Percentiles rank a stretch among this genome's conserved stretches.
These are phyloP conservation scores for Metschnikowia reukaufii DNA, from an alignment of 805 yeast species.

Conservation along the genomic window DNA sequence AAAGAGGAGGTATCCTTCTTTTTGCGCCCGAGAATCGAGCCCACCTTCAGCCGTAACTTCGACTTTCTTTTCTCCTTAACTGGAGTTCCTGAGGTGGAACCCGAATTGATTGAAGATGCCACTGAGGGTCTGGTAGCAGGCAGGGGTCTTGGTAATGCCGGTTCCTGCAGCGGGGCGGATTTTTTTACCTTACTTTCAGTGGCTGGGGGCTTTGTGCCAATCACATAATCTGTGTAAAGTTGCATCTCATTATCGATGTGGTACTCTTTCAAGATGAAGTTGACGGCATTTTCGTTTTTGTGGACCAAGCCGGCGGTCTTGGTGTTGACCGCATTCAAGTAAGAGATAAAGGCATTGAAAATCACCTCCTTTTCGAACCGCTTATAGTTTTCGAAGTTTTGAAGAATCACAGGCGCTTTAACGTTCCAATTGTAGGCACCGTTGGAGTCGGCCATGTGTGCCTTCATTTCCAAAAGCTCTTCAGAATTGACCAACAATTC, in stretches of 20 bases:
- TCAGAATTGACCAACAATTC: slow-evolving; percentile 52
- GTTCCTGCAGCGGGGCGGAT: not conserved
- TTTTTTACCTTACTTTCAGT: not conserved
- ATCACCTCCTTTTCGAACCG: slow-evolving; percentile 52
- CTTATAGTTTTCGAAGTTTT: slow-evolving; percentile 73
- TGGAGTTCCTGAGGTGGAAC: slow-evolving; percentile 17
- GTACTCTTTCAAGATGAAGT: slow-evolving; percentile 54
- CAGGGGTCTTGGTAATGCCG: slow-evolving; percentile 5
- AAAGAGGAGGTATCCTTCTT: slow-evolving; percentile 44
- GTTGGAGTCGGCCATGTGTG: slow-evolving; percentile 24
- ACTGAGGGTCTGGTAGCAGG: slow-evolving; percentile 8
- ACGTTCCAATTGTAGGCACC: slow-evolving; percentile 68
- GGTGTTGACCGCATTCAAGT: slow-evolving; percentile 43
- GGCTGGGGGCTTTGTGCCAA: slow-evolving; percentile 20
- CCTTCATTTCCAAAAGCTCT: slow-evolving; percentile 41
- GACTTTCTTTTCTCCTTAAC: slow-evolving; percentile 32
- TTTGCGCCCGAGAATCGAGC: slow-evolving; percentile 66
- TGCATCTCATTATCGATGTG: slow-evolving; percentile 40
- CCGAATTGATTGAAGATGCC: slow-evolving; percentile 15
- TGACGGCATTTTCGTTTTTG: slow-evolving; percentile 62
- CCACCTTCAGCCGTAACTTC: slow-evolving; percentile 67
- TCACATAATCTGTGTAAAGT: slow-evolving; percentile 34
- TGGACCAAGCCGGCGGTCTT: slow-evolving; percentile 25
- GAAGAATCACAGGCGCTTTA: slow-evolving; percentile 75
- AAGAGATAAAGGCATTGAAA: slow-evolving; percentile 64